These are phyloP conservation scores for Ceratonia siliqua DNA, from an alignment of 306 rosid species.

Conservation along the genomic window DNA sequence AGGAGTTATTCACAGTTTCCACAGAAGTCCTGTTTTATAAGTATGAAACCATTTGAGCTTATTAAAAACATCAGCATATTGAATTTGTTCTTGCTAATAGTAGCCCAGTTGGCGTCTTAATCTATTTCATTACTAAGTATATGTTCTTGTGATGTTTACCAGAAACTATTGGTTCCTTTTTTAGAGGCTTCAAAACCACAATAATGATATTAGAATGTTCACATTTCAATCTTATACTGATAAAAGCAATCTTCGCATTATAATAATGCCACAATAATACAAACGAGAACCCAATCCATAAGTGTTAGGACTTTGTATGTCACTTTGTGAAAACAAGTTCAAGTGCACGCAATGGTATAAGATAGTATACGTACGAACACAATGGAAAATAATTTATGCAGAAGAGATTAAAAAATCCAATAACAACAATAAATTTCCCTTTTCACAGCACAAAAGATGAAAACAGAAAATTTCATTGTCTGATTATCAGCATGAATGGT, in stretches of 20 bases:
- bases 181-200: neutral
- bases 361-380: neutral
- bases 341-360: neutral
- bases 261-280: neutral
- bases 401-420: neutral
- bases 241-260: neutral
- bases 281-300: neutral
- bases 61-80: neutral
- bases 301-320: neutral
- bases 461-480: neutral
- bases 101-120: neutral
- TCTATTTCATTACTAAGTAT: neutral
- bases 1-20: neutral
- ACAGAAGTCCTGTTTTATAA: neutral
- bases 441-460: neutral
- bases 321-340: neutral
- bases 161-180: neutral
- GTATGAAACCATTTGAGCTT: neutral
- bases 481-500: conserved; percentile 2
- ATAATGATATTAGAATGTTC: neutral
- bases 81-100: neutral
- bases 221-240: neutral
- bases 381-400: neutral
- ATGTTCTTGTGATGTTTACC: neutral
- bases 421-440: neutral